Evolutionary conservation across 208 protist genomes (phyloP).

Genomic region (Acanthamoeba royreba): DNA sequence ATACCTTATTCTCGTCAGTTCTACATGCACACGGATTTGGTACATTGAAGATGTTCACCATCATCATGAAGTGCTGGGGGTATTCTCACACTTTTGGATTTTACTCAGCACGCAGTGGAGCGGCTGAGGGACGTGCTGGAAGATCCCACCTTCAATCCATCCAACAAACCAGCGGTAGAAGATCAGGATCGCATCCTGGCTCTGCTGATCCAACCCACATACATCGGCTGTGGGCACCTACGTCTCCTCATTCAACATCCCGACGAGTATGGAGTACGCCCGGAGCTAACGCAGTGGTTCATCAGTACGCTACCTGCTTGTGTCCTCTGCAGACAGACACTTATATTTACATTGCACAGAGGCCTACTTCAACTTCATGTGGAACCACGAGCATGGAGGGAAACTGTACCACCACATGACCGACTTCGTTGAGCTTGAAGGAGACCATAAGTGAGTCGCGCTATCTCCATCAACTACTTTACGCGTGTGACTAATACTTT

Average conservation of each 20-base stretch:
- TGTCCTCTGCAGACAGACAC: no score
- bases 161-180: not conserved
- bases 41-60: not conserved
- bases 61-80: no score
- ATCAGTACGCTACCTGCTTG: no score
- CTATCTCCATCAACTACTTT: no score
- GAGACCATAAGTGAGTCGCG: not conserved
- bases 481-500: no score
- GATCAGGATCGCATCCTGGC: not conserved
- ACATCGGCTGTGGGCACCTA: not conserved
- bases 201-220: not conserved
- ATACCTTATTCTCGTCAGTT: not conserved
- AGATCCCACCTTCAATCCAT: not conserved
- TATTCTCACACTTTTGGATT: no score
- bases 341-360: no score
- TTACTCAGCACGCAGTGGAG: not conserved
- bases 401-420: not conserved
- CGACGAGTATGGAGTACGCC: not conserved
- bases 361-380: not conserved
- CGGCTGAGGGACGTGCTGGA: not conserved
- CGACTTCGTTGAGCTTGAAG: not conserved
- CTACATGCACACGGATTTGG: not conserved
- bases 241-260: not conserved
- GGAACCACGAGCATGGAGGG: not conserved
- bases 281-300: not conserved